Base-by-base conservation (phyloP, 768 basidiomycete genomes). In the Amanita rubescens region DNA sequence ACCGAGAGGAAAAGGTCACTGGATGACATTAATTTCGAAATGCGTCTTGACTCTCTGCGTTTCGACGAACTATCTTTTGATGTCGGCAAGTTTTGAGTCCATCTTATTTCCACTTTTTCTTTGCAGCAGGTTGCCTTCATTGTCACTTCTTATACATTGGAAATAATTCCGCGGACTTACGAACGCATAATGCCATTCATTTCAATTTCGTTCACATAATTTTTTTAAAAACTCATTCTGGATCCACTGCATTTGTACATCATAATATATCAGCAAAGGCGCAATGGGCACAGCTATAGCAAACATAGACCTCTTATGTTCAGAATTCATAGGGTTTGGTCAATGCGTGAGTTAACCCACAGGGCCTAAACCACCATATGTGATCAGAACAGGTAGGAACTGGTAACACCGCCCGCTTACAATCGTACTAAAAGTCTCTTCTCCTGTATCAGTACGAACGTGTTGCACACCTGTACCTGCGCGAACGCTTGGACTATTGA, bases 21-120 rank as follows among this genome's bases (percentile, higher is more conserved):
- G 17, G 51, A 33, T 10, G 77, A 84, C 48, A 56, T 68, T 57
- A 77, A 75, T 56, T 67, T 82, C 47, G 82, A 88, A 70, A 81
- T 85, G 83, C 71, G 68, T 34, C 78, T 88, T 12, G 82, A 86
- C 61, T 86, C 86, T 30, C 70, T 88, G 51, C 84, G 85, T 62
- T 88, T 88, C 62, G 86, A 88, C 58, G 72, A 77, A 1, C 59
- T 88, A 42, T 84, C 82, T 50, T 84, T 88, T 52, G 83, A 88
- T 62, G 51, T 43, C 38, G 33, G 43, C 30, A 51, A 24, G 19
- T 51, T 51, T 30, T 43, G 12, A 44, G 9, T 51, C 34, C 15
- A n/a, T 8, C 17, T 41, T 50, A 12, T 53, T 50, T 53, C 42
- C 37, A 55, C 59, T 59, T 55, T 19, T 45, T n/a, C n/a, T 35